Conservation (phyloP, 768 basidiomycete genomes). For the Suillus cothurnatus region DNA sequence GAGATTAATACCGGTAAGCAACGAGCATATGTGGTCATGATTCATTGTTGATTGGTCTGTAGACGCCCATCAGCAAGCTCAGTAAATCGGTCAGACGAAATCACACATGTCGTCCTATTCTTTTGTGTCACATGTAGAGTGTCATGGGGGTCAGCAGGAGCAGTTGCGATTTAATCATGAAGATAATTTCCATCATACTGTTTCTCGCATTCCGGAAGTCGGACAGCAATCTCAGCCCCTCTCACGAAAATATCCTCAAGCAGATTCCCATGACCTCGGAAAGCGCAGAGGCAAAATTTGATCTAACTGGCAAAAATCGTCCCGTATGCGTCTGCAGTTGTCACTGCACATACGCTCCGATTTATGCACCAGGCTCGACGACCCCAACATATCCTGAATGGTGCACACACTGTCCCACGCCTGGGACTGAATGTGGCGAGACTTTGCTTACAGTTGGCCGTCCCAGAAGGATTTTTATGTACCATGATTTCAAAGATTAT, state of each 20-base stretch:
- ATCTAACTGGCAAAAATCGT: background rate
- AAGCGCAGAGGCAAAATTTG: background rate
- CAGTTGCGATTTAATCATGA: slow-evolving; percentile 10
- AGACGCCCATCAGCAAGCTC: background rate
- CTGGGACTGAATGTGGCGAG: background rate
- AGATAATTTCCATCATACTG: background rate
- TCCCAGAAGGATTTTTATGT: background rate
- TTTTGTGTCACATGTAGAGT: background rate
- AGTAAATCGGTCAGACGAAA: background rate
- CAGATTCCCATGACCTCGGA: background rate
- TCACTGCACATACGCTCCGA: slow-evolving; percentile 1
- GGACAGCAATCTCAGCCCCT: background rate
- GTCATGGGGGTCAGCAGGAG: slow-evolving; percentile 18
- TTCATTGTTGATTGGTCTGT: background rate
- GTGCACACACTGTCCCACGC: background rate
- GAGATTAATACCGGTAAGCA: background rate
- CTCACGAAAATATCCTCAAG: slow-evolving; percentile 1
- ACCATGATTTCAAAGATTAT: slow-evolving; percentile 11
- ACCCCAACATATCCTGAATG: background rate
- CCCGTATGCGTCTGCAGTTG: slow-evolving; percentile 7
- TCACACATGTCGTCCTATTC: background rate
- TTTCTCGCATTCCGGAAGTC: background rate
- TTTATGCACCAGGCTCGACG: background rate
- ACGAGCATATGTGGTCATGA: no score
- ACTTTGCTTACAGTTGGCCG: background rate